phyloP scores from a whole-genome alignment of 2,329 filamentous ascomycete genomes.

The Colletotrichum salicis region DNA sequence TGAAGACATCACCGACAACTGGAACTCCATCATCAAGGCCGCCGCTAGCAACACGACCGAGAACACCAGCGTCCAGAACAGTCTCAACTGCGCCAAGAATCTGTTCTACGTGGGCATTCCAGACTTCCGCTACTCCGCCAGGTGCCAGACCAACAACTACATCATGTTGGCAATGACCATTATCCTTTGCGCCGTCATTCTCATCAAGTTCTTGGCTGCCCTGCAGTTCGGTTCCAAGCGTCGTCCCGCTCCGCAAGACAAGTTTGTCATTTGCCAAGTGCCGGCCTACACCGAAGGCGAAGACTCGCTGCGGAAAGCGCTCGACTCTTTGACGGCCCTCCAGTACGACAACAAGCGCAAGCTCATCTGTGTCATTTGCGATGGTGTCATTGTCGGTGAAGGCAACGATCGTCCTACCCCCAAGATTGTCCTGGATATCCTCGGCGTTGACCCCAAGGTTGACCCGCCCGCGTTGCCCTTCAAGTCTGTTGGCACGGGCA shows the following conservation, averaged over 20 bases:
- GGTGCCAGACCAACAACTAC: conserved; percentile 90
- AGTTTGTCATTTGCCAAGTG: conserved; percentile 98
- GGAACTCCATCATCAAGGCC: conserved; percentile 64
- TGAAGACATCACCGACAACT: conserved; percentile 76
- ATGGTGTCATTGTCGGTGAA: conserved; percentile 95
- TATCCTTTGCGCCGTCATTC: conserved; percentile 81
- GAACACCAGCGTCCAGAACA: conserved; percentile 66
- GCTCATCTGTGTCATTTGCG: conserved; percentile 94
- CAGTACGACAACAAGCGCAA: conserved; percentile 99
- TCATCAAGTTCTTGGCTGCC: conserved; percentile 92
- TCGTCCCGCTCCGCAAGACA: conserved; percentile 90
- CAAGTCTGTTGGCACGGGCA: conserved; percentile 89
- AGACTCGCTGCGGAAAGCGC: conserved; percentile 89
- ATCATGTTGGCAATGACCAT: conserved; percentile 89
- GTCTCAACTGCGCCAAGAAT: conserved; percentile 83
- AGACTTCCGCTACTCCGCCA: conserved; percentile 82
- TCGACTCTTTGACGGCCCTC: conserved; percentile 93
- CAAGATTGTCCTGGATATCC: conserved; percentile 96
- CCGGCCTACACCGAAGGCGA: conserved; percentile 98
- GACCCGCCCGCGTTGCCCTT: conserved; percentile 95
- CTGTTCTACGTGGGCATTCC: conserved; percentile 84
- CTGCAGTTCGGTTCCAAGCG: conserved; percentile 94
- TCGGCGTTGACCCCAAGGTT: conserved; percentile 95
- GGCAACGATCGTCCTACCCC: conserved; percentile 97
- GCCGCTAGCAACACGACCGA: conserved; percentile 62